Evolutionary conservation across 2,329 filamentous ascomycete species (phyloP), one percentile per base, ranked within the genome.

Genomic region (Neofusicoccum kwambonambiense): DNA sequence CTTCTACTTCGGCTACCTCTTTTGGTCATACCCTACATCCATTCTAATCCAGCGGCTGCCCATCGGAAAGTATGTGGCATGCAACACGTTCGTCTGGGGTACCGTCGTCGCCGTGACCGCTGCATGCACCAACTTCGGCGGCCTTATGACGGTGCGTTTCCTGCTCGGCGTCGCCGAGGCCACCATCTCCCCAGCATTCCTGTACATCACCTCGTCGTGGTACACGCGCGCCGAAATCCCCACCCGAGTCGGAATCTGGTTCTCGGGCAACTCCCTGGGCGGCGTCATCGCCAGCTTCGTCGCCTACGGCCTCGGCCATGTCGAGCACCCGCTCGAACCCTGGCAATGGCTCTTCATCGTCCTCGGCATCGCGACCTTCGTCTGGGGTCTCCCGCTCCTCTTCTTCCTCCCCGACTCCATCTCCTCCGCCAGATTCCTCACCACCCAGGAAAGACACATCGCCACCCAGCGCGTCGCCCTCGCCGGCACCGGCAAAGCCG

Each of bases 401-500:
- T 19, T 76, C 79, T 52, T 63, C 27, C 76, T 83, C n/a, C 81
- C 80, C 0, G 78, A 81, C 66, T 76, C 75, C 47, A 77, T 81
- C 22, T 17, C 61, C 17, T 19, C 35, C 2, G 49, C 61, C 22
- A 27, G 9, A 12, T 63, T 52, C 39, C 61, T 73, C 13, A 70
- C 50, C 13, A 67, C 69, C 19, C 66, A 68, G 15, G 71, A 72
- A 50, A 64, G 64, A 12, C 39, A 68, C 37, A 68, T 70, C 44
- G 70, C 70, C 0, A 67, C 69, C 2, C 69, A 71, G 56, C 68
- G 71, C 19, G 47, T 73, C 4, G 49, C 68, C 4, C 66, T 68
- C 1, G 71, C 72, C 34, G 69, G 71, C 41, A 73, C 71, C 27
- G 90, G 88, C 34, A 82, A 85, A 41, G 88, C 91, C 57, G 90